Percentiles rank a stretch among this genome's conserved stretches.
These are phyloP conservation scores for Fusarium fujikuroi DNA, from an alignment of 2,329 filamentous ascomycete genomes.

Conservation along the genomic window DNA sequence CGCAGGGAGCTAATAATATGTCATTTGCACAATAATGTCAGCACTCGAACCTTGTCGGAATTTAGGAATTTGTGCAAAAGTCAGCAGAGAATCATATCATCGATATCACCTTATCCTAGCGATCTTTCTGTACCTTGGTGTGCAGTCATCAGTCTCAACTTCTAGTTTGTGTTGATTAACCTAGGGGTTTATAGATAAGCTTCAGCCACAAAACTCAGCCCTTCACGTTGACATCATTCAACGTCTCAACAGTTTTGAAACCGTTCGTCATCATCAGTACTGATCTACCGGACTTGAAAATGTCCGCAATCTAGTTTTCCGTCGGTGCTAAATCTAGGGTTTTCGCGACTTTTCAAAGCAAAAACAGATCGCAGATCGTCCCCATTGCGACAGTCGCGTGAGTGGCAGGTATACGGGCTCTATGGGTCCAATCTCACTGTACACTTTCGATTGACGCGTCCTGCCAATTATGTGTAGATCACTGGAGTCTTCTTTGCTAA, in stretches of 20 bases:
- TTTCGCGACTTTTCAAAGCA: neutral
- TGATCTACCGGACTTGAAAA: neutral
- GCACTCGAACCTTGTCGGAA: fast-evolving
- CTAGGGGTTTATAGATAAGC: neutral
- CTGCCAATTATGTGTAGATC: neutral
- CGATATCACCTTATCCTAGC: fast-evolving
- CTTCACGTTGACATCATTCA: neutral
- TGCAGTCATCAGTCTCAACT: neutral
- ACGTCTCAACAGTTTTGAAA: neutral
- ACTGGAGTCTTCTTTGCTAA: neutral
- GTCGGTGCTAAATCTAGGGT: neutral
- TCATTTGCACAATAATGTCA: too few species aligned
- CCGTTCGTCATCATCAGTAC: neutral
- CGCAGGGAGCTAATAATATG: too few species aligned
- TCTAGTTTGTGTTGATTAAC: neutral
- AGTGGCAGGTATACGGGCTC: neutral
- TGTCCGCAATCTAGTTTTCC: neutral
- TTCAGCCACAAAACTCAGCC: neutral
- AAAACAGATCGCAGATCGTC: neutral
- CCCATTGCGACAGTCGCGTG: fast-evolving
- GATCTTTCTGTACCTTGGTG: fast-evolving
- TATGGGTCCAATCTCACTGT: neutral
- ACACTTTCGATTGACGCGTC: neutral
- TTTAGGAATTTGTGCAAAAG: neutral
- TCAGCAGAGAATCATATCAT: fast-evolving